Evolutionary conservation across 257 asterid genomes (phyloP).

Genomic region (Penstemon newberryi): DNA sequence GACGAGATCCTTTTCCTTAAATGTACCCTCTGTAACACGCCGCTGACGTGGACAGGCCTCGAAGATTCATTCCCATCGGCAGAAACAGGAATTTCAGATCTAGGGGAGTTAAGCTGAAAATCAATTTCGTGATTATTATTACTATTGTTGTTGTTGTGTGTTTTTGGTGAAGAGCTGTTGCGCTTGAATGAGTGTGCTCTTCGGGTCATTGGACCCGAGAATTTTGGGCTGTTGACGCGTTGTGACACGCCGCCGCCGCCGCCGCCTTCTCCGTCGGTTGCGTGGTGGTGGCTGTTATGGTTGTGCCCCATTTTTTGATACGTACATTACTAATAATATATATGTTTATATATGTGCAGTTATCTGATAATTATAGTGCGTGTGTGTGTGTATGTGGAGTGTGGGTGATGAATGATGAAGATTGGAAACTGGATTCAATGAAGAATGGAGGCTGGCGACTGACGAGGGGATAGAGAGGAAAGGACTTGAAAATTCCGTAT

Average conservation of each 20-base stretch:
- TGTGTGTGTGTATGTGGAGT: too few relatives aligned
- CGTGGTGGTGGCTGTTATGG: slow-evolving; percentile 63
- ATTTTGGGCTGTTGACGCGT: slow-evolving; percentile 87
- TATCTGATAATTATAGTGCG: too few relatives aligned
- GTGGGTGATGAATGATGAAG: too few relatives aligned
- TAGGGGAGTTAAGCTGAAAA: slow-evolving; percentile 78
- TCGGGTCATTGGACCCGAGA: slow-evolving; percentile 92
- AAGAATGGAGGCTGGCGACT: too few relatives aligned
- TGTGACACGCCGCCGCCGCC: slow-evolving; percentile 64
- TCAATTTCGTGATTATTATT: slow-evolving; percentile 37
- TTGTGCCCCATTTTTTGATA: slow-evolving; percentile 64
- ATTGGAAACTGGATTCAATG: too few relatives aligned
- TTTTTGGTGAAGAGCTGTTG: slow-evolving; percentile 40
- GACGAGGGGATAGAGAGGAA: too few relatives aligned
- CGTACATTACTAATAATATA: slow-evolving; percentile 2
- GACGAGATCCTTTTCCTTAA: slow-evolving; percentile 72
- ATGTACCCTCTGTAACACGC: slow-evolving; percentile 66
- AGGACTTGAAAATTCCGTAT: too few relatives aligned
- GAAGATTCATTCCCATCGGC: slow-evolving; percentile 50
- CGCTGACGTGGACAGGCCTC: slow-evolving; percentile 60
- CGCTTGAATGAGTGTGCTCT: slow-evolving; percentile 83
- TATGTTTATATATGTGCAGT: too few relatives aligned
- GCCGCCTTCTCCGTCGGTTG: slow-evolving; percentile 44
- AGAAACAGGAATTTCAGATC: slow-evolving; percentile 68
- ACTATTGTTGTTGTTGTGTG: background rate